These are phyloP conservation scores for Microsporum ferrugineum DNA, from an alignment of 2,329 filamentous ascomycete species.

Conservation along the genomic window DNA sequence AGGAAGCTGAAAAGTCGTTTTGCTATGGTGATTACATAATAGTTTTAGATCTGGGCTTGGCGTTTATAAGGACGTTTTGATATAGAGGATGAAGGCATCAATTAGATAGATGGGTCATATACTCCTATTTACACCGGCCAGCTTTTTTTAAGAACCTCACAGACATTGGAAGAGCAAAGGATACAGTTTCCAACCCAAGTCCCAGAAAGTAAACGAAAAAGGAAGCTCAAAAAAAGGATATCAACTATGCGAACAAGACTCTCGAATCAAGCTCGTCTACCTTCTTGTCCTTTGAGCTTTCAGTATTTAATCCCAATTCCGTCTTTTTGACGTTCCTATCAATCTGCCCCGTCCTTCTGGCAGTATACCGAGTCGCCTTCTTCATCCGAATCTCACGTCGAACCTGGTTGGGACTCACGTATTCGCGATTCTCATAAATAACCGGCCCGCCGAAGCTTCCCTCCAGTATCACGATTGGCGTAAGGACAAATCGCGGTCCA, in stretches of 20 bases:
- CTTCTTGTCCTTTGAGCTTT: conserved; percentile 51
- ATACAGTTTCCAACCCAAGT: background rate
- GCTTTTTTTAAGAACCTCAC: background rate
- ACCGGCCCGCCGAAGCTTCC: conserved; percentile 91
- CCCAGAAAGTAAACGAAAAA: background rate
- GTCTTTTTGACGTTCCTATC: conserved; percentile 64
- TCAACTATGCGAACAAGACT: conserved; percentile 57
- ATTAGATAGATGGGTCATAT: background rate
- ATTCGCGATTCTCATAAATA: conserved; percentile 97
- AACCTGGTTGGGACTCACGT: conserved; percentile 91
- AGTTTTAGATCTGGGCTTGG: background rate
- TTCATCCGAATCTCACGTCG: conserved; percentile 64
- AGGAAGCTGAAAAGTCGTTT: background rate
- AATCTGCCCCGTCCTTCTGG: conserved; percentile 59
- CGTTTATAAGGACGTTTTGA: background rate
- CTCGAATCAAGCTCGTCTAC: conserved; percentile 64
- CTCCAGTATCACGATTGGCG: conserved; percentile 89
- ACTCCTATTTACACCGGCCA: conserved; percentile 1
- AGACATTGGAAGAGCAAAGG: background rate
- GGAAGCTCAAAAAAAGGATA: background rate
- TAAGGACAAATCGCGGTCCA: conserved; percentile 82
- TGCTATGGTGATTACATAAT: background rate
- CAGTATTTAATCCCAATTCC: conserved; percentile 62
- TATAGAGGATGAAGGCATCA: background rate
- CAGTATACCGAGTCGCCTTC: conserved; percentile 68